Base-by-base conservation (phyloP, 2,329 filamentous ascomycete species). In the Pseudogymnoascus sp. region DNA sequence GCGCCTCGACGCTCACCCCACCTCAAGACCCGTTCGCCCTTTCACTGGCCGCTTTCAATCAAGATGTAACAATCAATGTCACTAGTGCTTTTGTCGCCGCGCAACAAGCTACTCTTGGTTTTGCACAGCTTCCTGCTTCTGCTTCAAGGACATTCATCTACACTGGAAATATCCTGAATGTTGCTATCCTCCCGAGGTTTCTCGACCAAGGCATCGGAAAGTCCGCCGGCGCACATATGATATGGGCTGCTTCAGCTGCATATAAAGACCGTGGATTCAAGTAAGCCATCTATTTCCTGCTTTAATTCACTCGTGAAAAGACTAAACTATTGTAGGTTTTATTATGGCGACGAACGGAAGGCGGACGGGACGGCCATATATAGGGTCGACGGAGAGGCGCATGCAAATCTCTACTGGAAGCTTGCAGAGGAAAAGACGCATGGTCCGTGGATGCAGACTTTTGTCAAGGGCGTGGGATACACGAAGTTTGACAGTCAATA, bases 261-360 rank as follows among this genome's bases (percentile, higher is more conserved):
- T 78, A 78, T 65, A 67, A 70, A 60, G 70, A 71, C 6, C 64
- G 70, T 19, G 74, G 76, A 19, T 42, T 74, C 65, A 66, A 75
- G 74, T 75, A 71, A 65, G 58, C 16, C 12, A 42, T 23, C 11
- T 22, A 22, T 11, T 22, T 42, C 9, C 39, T 19, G 9, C 2
- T 5, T n/a, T 19, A 22, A 11, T 16, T 30, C 25, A 9, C 5
- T n/a, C 11, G 23, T 19, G n/a, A n/a, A 25, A 12, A 23, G 0
- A 28, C 16, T 45, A 23, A 28, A 58, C 7, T 14, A 28, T 19
- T 23, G 45, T 45, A 67, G 80, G 41, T 83, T 83, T 66, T 82
- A 82, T 65, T 83, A 79, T 62, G 77, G 71, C 3, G 80, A 83
- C 60, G 78, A 83, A 66, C 73, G 80, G 9, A 75, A 75, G 9